phyloP scores from a whole-genome alignment of 345 rosid species.

The Eutrema yunnanense region DNA sequence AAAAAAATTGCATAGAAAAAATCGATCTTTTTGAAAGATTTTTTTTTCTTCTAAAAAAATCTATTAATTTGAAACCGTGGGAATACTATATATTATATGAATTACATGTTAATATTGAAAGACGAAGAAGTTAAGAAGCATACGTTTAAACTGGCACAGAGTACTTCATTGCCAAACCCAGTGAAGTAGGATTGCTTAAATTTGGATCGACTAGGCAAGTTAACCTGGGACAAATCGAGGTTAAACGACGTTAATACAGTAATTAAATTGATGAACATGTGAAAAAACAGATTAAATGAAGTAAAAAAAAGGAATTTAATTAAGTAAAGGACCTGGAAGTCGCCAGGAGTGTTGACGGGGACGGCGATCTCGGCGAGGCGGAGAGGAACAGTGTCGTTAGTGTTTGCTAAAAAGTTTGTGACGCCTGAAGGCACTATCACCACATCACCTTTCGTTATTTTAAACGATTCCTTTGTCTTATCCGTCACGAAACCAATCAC shows the following conservation, averaged over 20 bases:
- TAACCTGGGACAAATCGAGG: conserved; percentile 14
- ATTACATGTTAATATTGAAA: not conserved
- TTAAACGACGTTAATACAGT: not conserved
- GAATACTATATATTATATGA: no score
- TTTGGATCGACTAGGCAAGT: conserved; percentile 28
- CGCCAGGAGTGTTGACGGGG: conserved; percentile 36
- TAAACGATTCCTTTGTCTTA: conserved; percentile 29
- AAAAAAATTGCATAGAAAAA: no score
- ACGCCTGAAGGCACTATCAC: conserved; percentile 34
- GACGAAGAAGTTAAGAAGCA: not conserved
- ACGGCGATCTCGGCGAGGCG: conserved; percentile 24
- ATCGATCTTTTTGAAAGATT: no score
- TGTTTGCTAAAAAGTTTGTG: conserved; percentile 30
- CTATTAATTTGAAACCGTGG: no score
- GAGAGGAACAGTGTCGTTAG: conserved; percentile 25
- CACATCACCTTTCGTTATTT: conserved; percentile 37
- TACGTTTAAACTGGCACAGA: conserved; percentile 45
- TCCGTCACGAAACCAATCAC: conserved; percentile 24
- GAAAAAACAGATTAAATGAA: not conserved
- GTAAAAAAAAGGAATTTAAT: not conserved
- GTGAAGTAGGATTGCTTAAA: conserved; percentile 34
- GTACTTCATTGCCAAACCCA: conserved; percentile 36
- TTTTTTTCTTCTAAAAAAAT: no score
- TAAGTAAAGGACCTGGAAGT: conserved; percentile 25
- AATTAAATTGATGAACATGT: not conserved